phyloP scores from a whole-genome alignment of 2,329 filamentous ascomycete genomes.

The Ilyonectria mors-panacis region DNA sequence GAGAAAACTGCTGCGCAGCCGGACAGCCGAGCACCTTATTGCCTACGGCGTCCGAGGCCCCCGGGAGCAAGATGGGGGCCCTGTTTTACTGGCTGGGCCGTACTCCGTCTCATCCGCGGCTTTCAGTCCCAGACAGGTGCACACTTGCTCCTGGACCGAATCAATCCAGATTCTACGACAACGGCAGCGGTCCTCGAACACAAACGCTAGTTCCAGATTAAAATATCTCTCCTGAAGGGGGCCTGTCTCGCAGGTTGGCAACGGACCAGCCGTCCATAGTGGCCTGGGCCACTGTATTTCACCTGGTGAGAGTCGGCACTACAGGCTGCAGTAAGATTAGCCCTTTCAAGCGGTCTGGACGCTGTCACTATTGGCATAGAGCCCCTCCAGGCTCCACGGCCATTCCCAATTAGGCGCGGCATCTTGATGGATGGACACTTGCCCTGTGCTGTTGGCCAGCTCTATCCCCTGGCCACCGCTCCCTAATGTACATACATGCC shows the following conservation, averaged over 20 bases:
- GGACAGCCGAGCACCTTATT: background rate
- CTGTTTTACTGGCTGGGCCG: slow-evolving; percentile 16
- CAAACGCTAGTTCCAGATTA: slow-evolving; percentile 9
- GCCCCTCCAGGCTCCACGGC: slow-evolving; percentile 9
- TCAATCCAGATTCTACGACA: slow-evolving; percentile 23
- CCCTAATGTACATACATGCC: background rate
- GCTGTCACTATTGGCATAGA: slow-evolving; percentile 16
- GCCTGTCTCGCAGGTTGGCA: slow-evolving; percentile 9
- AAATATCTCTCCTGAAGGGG: slow-evolving; percentile 16
- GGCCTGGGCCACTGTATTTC: slow-evolving; percentile 14
- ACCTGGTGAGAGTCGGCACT: slow-evolving; percentile 15
- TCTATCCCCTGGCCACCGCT: slow-evolving; percentile 10
- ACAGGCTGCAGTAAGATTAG: slow-evolving; percentile 26
- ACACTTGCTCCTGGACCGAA: background rate
- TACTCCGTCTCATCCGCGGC: slow-evolving; percentile 19
- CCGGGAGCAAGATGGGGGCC: slow-evolving; percentile 11
- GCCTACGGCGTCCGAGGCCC: background rate
- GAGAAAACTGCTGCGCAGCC: background rate
- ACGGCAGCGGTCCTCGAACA: slow-evolving; percentile 10
- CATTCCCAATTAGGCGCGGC: slow-evolving; percentile 9
- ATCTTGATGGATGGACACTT: slow-evolving; percentile 18
- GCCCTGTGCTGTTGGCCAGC: slow-evolving; percentile 10
- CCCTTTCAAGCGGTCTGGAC: slow-evolving; percentile 22
- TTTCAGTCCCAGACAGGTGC: background rate
- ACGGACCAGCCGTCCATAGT: slow-evolving; percentile 15